Evolutionary conservation across 768 basidiomycete genomes (phyloP).

Genomic region (Dacryopinax primogenitus): DNA sequence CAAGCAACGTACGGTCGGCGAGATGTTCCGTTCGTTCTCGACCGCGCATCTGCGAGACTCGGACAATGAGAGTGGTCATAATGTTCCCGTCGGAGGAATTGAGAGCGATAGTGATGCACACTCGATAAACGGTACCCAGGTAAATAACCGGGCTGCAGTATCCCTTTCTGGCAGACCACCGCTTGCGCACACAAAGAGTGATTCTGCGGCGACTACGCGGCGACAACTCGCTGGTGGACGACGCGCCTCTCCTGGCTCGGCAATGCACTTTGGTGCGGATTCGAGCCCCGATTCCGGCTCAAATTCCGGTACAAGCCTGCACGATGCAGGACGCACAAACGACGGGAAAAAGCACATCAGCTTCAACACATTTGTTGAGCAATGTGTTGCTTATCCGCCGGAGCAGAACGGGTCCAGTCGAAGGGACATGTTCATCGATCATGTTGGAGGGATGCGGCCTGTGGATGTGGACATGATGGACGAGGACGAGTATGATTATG

Average conservation of each 20-base stretch:
- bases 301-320: neutral
- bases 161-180: neutral
- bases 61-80: neutral
- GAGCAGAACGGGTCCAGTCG: slow-evolving; percentile 17
- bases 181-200: slow-evolving; percentile 9
- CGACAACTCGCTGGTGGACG: neutral
- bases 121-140: neutral
- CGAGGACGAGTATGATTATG: slow-evolving; percentile 8
- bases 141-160: neutral
- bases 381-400: slow-evolving; percentile 52
- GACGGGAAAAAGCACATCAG: slow-evolving; percentile 69
- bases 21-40: slow-evolving; percentile 43
- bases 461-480: slow-evolving; percentile 9
- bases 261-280: neutral
- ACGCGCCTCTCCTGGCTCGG: neutral
- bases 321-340: neutral
- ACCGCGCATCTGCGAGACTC: slow-evolving; percentile 2
- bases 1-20: slow-evolving; percentile 84
- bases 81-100: neutral
- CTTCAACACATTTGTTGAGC: slow-evolving; percentile 97
- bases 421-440: slow-evolving; percentile 7
- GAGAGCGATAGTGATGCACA: neutral
- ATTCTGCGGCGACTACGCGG: neutral
- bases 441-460: slow-evolving; percentile 5
- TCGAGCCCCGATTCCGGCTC: neutral